These are phyloP conservation scores for Thraustotheca clavata DNA, from an alignment of 352 stramenopile species.

Conservation along the genomic window DNA sequence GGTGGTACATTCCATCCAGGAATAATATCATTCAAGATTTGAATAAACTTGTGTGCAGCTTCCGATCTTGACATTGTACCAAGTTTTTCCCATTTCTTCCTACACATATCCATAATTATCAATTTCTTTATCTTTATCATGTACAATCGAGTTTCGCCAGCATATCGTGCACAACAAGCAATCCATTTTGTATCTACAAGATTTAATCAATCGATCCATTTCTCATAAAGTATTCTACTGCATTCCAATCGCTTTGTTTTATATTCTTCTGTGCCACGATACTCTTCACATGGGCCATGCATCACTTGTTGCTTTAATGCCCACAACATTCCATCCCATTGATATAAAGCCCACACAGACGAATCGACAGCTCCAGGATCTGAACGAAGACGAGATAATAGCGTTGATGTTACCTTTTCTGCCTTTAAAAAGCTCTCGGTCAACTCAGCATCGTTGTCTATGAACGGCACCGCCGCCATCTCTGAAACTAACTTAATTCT, in stretches of 20 bases:
- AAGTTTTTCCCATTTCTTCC: slow-evolving; percentile 19
- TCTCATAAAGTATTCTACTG: not conserved
- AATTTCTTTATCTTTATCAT: no score
- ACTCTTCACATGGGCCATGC: slow-evolving; percentile 50
- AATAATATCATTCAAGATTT: slow-evolving; percentile 41
- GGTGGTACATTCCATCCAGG: slow-evolving; percentile 46
- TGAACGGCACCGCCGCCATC: not conserved
- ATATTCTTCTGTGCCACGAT: slow-evolving; percentile 41
- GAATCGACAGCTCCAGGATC: slow-evolving; percentile 41
- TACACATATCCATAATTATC: no score
- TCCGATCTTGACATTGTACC: not conserved
- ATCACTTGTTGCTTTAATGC: slow-evolving; percentile 47
- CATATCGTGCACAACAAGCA: not conserved
- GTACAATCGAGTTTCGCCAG: not conserved
- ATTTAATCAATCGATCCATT: slow-evolving; percentile 19
- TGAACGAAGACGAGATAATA: slow-evolving; percentile 43
- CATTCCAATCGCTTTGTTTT: not conserved
- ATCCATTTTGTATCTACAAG: slow-evolving; percentile 39
- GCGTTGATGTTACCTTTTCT: slow-evolving; percentile 44
- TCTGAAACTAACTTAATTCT: not conserved
- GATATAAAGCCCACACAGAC: slow-evolving; percentile 38
- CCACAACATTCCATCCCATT: slow-evolving; percentile 40
- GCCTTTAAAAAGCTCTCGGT: slow-evolving; percentile 31
- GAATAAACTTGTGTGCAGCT: slow-evolving; percentile 31
- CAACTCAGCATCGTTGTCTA: slow-evolving; percentile 11